Evolutionary conservation across 1,139 yeast genomes (phyloP).

Genomic region (Trichomonascaceae sp.): DNA sequence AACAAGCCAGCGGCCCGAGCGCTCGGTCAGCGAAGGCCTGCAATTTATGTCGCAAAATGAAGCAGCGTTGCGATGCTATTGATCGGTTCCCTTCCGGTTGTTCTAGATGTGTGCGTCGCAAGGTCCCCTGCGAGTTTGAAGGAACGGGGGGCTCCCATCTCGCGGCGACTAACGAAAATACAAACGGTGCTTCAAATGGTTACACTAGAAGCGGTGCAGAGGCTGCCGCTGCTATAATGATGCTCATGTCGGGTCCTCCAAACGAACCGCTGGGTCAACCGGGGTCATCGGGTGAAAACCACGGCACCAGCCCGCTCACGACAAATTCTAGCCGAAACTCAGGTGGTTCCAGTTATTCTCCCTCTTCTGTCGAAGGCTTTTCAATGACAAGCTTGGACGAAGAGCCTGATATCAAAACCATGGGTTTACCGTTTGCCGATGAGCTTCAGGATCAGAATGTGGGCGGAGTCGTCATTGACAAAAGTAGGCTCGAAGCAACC

Average conservation of each 20-base stretch:
- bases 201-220: constrained; percentile 6
- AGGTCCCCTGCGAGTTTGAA: constrained; percentile 19
- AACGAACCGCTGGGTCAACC: background rate
- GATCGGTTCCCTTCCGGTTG: constrained; percentile 20
- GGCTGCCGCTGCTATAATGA: constrained; percentile 10
- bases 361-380: background rate
- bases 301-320: background rate
- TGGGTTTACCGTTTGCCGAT: constrained; percentile 8
- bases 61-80: constrained; percentile 22
- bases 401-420: background rate
- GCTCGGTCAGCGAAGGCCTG: constrained; percentile 20
- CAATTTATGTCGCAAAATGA: constrained; percentile 20
- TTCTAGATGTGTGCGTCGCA: constrained; percentile 16
- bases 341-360: background rate
- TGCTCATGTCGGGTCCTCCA: constrained; percentile 7
- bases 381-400: background rate
- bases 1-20: background rate
- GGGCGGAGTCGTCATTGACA: background rate
- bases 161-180: background rate
- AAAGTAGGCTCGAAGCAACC: background rate
- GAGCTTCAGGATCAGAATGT: constrained; percentile 1
- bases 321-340: background rate
- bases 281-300: background rate
- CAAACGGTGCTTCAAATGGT: background rate
- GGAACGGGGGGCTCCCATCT: constrained; percentile 3